Evolutionary conservation across 768 basidiomycete species (phyloP).

Genomic region (Boletus vinaceobasis): DNA sequence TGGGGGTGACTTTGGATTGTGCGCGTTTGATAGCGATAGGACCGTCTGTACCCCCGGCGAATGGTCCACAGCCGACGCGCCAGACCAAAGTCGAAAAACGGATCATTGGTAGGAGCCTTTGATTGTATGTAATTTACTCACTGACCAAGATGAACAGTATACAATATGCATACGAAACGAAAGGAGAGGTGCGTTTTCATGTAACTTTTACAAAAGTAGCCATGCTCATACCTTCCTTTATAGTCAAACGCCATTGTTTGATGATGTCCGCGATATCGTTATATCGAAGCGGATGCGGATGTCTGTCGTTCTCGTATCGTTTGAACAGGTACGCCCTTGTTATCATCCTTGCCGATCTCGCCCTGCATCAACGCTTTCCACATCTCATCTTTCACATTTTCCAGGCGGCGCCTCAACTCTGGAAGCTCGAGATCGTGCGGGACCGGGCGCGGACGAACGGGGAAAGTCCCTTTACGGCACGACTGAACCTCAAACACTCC

Average conservation of each 20-base stretch:
- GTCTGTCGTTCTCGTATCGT: slow-evolving; percentile 41
- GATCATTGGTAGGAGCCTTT: slow-evolving; percentile 40
- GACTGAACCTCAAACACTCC: slow-evolving; percentile 51
- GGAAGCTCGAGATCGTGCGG: slow-evolving; percentile 64
- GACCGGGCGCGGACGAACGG: slow-evolving; percentile 40
- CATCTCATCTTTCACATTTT: neutral
- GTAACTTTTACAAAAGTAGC: neutral
- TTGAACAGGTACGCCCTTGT: slow-evolving; percentile 22
- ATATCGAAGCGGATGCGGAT: slow-evolving; percentile 41
- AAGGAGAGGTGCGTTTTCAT: slow-evolving; percentile 41
- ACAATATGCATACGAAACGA: slow-evolving; percentile 43
- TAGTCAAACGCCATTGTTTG: slow-evolving; percentile 51
- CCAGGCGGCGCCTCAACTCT: slow-evolving; percentile 70
- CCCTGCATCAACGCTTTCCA: too few species aligned
- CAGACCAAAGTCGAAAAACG: slow-evolving; percentile 50
- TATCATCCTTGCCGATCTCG: neutral
- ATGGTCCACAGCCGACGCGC: slow-evolving; percentile 43
- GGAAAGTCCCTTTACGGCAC: slow-evolving; percentile 12
- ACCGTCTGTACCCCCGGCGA: slow-evolving; percentile 37
- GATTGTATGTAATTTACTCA: neutral
- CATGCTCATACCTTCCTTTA: neutral
- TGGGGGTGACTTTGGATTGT: slow-evolving; percentile 46
- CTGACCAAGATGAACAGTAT: slow-evolving; percentile 33
- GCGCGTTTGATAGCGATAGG: slow-evolving; percentile 47
- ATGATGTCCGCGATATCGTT: slow-evolving; percentile 51